phyloP scores from a whole-genome alignment of 768 basidiomycete genomes.

The Podaxis rugospora region DNA sequence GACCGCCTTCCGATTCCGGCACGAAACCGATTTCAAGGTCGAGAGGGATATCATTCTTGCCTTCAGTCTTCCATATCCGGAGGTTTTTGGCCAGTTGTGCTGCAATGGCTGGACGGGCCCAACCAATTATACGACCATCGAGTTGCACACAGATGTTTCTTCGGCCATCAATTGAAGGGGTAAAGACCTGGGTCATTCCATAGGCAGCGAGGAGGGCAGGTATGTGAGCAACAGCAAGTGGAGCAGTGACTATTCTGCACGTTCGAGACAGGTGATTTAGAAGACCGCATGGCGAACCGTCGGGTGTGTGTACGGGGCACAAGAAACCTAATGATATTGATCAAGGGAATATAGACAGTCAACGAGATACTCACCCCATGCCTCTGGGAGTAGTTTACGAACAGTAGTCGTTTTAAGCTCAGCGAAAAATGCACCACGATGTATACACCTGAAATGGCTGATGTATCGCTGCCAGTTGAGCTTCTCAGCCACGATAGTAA shows the following conservation, averaged over 20 bases:
- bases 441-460: slow-evolving; percentile 96
- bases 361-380: slow-evolving; percentile 70
- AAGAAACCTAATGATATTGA: slow-evolving; percentile 65
- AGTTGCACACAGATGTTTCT: slow-evolving; percentile 86
- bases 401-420: slow-evolving; percentile 98
- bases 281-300: slow-evolving; percentile 96
- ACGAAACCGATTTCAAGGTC: slow-evolving; percentile 95
- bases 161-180: slow-evolving; percentile 74
- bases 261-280: slow-evolving; percentile 94
- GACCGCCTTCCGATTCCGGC: slow-evolving; percentile 85
- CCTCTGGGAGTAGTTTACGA: slow-evolving; percentile 92
- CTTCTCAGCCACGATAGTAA: slow-evolving; percentile 98
- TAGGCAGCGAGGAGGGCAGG: slow-evolving; percentile 78
- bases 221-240: slow-evolving; percentile 72
- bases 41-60: slow-evolving; percentile 72
- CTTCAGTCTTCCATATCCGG: slow-evolving; percentile 94
- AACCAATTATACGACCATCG: slow-evolving; percentile 94
- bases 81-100: slow-evolving; percentile 79
- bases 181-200: slow-evolving; percentile 93
- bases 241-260: slow-evolving; percentile 83
- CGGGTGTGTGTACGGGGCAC: slow-evolving; percentile 98
- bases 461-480: slow-evolving; percentile 98
- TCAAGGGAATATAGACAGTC: background rate
- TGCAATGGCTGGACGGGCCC: slow-evolving; percentile 75
- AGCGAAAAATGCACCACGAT: slow-evolving; percentile 98